Evolutionary conservation across 495 filamentous ascomycete genomes (phyloP).

Genomic region (Penicillium canescens): DNA sequence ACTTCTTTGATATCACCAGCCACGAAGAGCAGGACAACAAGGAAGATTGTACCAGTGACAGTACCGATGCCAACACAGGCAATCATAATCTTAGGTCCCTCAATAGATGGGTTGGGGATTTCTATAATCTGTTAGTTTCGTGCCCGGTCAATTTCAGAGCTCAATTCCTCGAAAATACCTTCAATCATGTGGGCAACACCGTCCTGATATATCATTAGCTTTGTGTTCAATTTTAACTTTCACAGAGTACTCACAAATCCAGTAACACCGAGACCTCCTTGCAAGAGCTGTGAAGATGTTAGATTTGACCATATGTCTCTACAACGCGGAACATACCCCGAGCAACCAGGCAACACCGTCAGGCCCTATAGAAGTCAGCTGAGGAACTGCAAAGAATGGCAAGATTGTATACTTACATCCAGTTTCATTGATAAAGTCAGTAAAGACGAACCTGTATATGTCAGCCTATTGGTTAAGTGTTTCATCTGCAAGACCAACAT

Average conservation of each 20-base stretch:
- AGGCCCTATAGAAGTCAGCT: slow-evolving; percentile 43
- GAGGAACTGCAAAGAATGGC: neutral
- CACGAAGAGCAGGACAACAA: slow-evolving; percentile 65
- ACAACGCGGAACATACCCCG: slow-evolving; percentile 39
- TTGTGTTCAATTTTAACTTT: neutral
- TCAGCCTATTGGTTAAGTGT: slow-evolving; percentile 38
- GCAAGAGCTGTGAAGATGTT: slow-evolving; percentile 44
- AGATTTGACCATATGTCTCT: slow-evolving; percentile 5
- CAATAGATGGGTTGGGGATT: slow-evolving; percentile 66
- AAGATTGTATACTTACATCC: slow-evolving; percentile 43
- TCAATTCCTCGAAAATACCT: slow-evolving; percentile 20
- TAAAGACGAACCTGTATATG: slow-evolving; percentile 58
- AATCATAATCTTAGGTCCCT: slow-evolving; percentile 74
- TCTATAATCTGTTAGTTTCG: slow-evolving; percentile 40
- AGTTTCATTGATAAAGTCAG: slow-evolving; percentile 59
- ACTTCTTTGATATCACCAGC: slow-evolving; percentile 58
- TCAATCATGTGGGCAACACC: slow-evolving; percentile 57
- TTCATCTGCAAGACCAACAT: slow-evolving; percentile 44
- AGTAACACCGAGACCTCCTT: slow-evolving; percentile 62
- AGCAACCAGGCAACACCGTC: slow-evolving; percentile 66
- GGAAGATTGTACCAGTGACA: slow-evolving; percentile 67
- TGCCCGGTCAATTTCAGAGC: neutral
- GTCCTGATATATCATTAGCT: slow-evolving; percentile 35
- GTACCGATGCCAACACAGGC: slow-evolving; percentile 68
- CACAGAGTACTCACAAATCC: slow-evolving; percentile 48